Evolutionary conservation across 179 eudicot genomes (phyloP).

Genomic region (Pouteria campechiana): DNA sequence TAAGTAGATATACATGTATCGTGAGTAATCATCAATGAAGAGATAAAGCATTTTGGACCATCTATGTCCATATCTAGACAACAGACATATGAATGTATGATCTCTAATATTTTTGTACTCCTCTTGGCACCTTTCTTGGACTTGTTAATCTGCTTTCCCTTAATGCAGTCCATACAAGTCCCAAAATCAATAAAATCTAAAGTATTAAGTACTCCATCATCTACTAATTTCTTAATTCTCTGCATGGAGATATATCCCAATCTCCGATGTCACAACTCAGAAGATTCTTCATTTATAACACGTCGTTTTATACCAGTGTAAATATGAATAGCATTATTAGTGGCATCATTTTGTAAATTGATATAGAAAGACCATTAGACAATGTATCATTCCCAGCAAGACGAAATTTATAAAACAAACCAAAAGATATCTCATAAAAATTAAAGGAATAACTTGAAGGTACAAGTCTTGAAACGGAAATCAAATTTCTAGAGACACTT

Average conservation of each 20-base stretch:
- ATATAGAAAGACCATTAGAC: constrained; percentile 2
- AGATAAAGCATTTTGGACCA: constrained; percentile 1
- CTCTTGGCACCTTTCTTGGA: constrained; percentile 1
- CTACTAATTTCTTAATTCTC: background rate
- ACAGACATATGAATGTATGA: constrained; percentile 5
- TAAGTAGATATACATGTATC: background rate
- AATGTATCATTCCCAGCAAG: background rate
- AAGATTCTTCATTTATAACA: background rate
- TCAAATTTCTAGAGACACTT: background rate
- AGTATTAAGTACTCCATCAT: constrained; percentile 1
- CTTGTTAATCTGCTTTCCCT: constrained; percentile 3
- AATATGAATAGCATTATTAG: background rate
- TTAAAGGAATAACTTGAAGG: constrained; percentile 1
- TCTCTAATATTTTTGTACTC: constrained; percentile 1
- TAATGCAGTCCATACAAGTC: constrained; percentile 4
- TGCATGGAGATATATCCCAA: constrained; percentile 6
- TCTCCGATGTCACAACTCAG: constrained; percentile 1
- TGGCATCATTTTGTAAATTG: too few relatives aligned
- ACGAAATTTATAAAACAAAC: constrained; percentile 1
- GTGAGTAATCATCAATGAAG: constrained; percentile 11
- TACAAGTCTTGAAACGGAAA: constrained; percentile 7
- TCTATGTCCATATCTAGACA: constrained; percentile 6
- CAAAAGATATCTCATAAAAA: constrained; percentile 2
- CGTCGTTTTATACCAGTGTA: background rate
- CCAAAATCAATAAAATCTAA: constrained; percentile 1